These are phyloP conservation scores for Agapanthus africanus DNA, from an alignment of 106 monocot genomes.

Conservation along the genomic window DNA sequence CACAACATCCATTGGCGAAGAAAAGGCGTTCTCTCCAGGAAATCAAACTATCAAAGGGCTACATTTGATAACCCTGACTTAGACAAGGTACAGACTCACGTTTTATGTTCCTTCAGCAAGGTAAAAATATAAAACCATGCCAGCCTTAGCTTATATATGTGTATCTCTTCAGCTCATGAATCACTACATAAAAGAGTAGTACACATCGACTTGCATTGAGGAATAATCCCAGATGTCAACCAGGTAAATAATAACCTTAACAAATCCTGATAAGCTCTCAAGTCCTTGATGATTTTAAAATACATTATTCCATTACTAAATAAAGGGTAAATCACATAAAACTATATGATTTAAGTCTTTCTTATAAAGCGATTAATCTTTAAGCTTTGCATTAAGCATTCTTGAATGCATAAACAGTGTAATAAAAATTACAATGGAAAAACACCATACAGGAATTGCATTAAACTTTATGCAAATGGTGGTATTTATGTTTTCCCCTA, in stretches of 20 bases:
- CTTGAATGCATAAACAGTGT: too few relatives aligned
- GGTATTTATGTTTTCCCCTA: too few relatives aligned
- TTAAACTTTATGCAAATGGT: too few relatives aligned
- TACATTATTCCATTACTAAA: too few relatives aligned
- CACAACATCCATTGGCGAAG: slow-evolving; percentile 81
- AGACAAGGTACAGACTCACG: slow-evolving; percentile 30
- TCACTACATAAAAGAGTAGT: slow-evolving; percentile 87
- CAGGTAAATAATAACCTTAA: slow-evolving; percentile 40
- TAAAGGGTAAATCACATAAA: too few relatives aligned
- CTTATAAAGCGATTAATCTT: too few relatives aligned
- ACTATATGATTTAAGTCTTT: too few relatives aligned
- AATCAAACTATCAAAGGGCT: slow-evolving; percentile 89
- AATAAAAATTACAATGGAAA: too few relatives aligned
- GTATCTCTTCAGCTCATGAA: slow-evolving; percentile 23
- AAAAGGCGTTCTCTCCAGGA: slow-evolving; percentile 96
- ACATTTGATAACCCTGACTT: slow-evolving; percentile 84
- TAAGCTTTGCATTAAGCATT: too few relatives aligned
- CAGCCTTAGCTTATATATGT: not conserved
- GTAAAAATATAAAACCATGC: not conserved
- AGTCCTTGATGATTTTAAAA: not conserved
- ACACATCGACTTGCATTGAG: slow-evolving; percentile 94
- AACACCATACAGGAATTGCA: too few relatives aligned
- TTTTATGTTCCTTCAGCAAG: not conserved
- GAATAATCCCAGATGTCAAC: slow-evolving; percentile 98
- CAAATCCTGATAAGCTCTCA: not conserved